Conservation (phyloP, 208 protist species). For the Angomonas ambiguus region DNA sequence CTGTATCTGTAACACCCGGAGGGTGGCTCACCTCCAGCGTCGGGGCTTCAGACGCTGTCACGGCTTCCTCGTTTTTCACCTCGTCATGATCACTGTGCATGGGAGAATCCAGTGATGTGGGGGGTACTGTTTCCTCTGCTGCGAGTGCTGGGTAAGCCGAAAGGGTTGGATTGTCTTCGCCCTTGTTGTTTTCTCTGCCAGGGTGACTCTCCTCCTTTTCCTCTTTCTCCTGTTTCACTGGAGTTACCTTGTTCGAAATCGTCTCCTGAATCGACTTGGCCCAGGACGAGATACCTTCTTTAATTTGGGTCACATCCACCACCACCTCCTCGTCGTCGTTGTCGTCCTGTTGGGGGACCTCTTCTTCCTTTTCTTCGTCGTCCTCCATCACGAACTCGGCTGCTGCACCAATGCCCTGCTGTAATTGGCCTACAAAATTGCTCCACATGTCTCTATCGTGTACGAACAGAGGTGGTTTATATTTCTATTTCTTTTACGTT, state of each 20-base stretch:
- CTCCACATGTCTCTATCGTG: constrained; percentile 39
- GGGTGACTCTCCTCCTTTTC: neutral
- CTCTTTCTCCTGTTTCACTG: neutral
- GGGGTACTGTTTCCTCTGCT: neutral
- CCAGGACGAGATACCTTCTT: neutral
- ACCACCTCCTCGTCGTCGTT: constrained; percentile 3
- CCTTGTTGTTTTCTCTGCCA: neutral
- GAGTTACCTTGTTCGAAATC: neutral
- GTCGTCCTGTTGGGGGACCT: neutral
- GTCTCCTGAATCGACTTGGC: neutral
- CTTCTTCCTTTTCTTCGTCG: constrained; percentile 23
- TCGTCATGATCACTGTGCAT: too few species aligned
- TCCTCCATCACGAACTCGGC: constrained; percentile 41
- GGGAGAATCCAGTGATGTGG: neutral
- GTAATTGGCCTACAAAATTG: constrained; percentile 57
- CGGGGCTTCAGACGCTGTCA: too few species aligned
- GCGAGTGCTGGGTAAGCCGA: too few species aligned
- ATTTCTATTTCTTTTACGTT: neutral
- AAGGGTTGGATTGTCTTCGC: neutral
- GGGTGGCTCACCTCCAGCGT: too few species aligned
- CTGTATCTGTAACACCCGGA: too few species aligned
- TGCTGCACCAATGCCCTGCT: constrained; percentile 61
- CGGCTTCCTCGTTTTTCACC: too few species aligned
- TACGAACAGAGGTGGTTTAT: neutral
- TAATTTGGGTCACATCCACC: neutral